Percentiles rank a stretch among this genome's conserved stretches.
phyloP scores from a whole-genome alignment of 306 rosid species.

The Betula pendula region DNA sequence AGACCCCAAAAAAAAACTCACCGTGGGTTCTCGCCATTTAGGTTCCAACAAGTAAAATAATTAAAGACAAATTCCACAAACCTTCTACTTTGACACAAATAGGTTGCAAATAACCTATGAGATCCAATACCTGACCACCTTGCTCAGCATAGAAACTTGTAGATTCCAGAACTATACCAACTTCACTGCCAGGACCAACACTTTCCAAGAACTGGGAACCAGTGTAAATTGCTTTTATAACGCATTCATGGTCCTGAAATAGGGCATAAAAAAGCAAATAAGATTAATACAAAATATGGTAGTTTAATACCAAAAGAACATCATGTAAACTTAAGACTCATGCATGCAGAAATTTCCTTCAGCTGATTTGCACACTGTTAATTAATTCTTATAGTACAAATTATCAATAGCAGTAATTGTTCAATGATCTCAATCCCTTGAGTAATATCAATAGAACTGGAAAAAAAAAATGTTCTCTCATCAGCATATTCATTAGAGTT shows the following conservation, averaged over 20 bases:
- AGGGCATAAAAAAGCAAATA: conserved; percentile 18
- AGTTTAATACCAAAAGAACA: conserved; percentile 18
- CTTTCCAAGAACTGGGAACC: conserved; percentile 72
- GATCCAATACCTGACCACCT: conserved; percentile 91
- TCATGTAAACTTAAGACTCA: conserved; percentile 7
- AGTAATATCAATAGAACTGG: neutral
- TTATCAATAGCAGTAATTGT: neutral
- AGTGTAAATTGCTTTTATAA: conserved; percentile 78
- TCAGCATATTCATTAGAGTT: neutral
- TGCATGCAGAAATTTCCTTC: neutral
- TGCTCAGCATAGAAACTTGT: conserved; percentile 99
- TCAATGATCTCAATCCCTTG: conserved; percentile 4
- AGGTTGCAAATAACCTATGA: conserved; percentile 4
- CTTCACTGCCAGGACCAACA: conserved; percentile 52
- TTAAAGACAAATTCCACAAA: neutral
- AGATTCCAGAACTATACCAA: conserved; percentile 82
- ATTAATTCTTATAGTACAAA: neutral
- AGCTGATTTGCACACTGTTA: conserved; percentile 3
- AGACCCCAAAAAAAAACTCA: too few species aligned
- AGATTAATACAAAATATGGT: conserved; percentile 20
- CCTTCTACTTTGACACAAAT: neutral
- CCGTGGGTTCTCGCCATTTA: neutral
- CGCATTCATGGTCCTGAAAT: conserved; percentile 75
- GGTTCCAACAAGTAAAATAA: neutral
- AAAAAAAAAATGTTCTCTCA: neutral